These are phyloP conservation scores for Dothistroma septosporum DNA, from an alignment of 2,329 filamentous ascomycete species.

Conservation along the genomic window DNA sequence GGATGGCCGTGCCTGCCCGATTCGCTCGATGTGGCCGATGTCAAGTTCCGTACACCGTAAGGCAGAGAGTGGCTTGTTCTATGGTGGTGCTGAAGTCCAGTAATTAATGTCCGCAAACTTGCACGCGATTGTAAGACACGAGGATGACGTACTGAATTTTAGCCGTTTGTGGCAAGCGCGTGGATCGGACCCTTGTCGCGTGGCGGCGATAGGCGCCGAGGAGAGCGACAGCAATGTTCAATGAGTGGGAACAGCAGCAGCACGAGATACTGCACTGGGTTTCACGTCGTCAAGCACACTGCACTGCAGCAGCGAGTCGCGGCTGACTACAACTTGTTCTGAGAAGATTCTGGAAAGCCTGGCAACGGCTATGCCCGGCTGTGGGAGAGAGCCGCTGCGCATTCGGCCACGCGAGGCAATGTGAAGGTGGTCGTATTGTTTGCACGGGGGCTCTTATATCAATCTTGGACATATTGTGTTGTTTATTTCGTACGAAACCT, in stretches of 20 bases:
- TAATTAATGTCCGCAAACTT: background rate
- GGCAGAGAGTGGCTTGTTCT: background rate
- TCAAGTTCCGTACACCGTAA: background rate
- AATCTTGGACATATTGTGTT: too few relatives aligned
- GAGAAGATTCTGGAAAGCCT: slow-evolving; percentile 1
- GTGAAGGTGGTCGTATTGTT: too few relatives aligned
- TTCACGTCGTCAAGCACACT: background rate
- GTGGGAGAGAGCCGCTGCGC: background rate
- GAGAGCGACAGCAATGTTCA: background rate
- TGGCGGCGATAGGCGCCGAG: background rate
- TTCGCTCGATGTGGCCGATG: background rate
- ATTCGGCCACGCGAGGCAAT: background rate
- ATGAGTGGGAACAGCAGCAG: background rate
- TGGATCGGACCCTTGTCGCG: background rate
- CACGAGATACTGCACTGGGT: background rate
- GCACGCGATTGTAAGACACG: background rate
- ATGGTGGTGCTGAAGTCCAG: background rate
- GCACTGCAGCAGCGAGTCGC: background rate
- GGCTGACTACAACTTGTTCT: background rate
- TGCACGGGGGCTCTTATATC: too few relatives aligned
- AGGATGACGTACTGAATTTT: background rate
- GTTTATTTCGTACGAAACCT: too few relatives aligned
- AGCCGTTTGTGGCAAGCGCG: background rate
- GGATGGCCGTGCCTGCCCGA: background rate
- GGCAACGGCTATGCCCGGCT: background rate